These are phyloP conservation scores for Saccharum hybrid DNA, from an alignment of 202 grass and related monocot genomes.

Conservation along the genomic window DNA sequence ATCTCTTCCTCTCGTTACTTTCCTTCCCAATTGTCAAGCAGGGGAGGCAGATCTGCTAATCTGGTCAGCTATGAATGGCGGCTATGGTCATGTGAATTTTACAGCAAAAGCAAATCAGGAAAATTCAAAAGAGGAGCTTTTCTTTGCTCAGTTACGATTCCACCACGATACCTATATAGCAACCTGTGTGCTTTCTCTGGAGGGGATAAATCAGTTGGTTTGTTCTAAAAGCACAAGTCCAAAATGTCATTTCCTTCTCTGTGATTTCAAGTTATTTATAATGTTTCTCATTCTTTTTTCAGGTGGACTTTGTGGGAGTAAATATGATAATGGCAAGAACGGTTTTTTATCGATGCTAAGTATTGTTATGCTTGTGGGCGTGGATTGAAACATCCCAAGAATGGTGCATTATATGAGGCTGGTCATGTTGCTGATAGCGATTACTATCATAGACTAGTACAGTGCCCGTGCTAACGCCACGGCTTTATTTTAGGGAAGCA, in stretches of 20 bases:
- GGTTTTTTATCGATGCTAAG: not conserved
- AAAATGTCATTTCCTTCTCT: not conserved
- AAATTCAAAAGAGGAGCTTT: constrained; percentile 15
- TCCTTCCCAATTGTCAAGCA: too few relatives aligned
- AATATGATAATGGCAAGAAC: not conserved
- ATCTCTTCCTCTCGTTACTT: too few relatives aligned
- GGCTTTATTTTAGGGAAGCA: too few relatives aligned
- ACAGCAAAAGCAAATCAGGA: not conserved
- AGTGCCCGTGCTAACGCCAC: too few relatives aligned
- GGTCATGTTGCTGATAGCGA: too few relatives aligned
- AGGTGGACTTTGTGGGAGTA: constrained; percentile 8
- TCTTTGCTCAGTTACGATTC: not conserved
- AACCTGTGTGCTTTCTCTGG: constrained; percentile 11
- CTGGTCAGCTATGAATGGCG: too few relatives aligned
- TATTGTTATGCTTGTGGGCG: not conserved
- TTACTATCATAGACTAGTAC: too few relatives aligned
- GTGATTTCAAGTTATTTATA: not conserved
- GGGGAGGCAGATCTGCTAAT: too few relatives aligned
- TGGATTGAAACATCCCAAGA: not conserved
- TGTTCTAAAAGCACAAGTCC: not conserved
- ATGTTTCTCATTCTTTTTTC: not conserved
- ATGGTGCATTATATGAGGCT: too few relatives aligned
- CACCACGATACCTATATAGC: not conserved
- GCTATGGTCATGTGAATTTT: constrained; percentile 19
- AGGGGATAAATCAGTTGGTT: not conserved